Conservation (phyloP, 345 rosid genomes). For the Ceriops decandra region DNA sequence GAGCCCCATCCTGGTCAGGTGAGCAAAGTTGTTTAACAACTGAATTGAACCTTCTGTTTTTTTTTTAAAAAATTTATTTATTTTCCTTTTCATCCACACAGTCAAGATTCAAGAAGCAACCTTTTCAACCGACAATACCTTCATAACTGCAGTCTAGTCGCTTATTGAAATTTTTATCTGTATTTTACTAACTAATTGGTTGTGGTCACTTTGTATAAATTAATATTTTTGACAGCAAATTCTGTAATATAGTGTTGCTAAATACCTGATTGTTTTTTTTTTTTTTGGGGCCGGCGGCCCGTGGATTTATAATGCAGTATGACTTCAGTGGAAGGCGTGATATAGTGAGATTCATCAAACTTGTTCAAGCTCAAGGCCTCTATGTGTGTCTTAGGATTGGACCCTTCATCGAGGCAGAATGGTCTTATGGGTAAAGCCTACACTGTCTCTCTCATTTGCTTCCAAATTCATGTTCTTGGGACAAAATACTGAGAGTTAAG, state of each 20-base stretch:
- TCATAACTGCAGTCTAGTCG: no score
- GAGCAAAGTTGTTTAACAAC: no score
- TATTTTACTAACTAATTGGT: no score
- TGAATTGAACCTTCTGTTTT: no score
- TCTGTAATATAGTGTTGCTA: no score
- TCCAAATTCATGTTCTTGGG: background rate
- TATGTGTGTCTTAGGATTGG: slow-evolving; percentile 82
- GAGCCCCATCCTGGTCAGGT: slow-evolving; percentile 87
- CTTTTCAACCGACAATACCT: background rate
- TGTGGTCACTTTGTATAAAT: no score
- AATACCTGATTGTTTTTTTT: background rate
- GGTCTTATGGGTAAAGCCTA: slow-evolving; percentile 72
- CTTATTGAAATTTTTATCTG: no score
- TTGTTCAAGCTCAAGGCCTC: slow-evolving; percentile 76
- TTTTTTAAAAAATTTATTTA: no score
- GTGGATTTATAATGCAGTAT: slow-evolving; percentile 39
- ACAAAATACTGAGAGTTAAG: no score
- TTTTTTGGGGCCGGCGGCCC: no score
- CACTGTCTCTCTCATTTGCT: background rate
- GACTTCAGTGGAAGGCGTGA: slow-evolving; percentile 82
- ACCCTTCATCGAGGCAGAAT: slow-evolving; percentile 78
- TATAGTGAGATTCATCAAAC: slow-evolving; percentile 70
- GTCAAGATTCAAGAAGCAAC: background rate
- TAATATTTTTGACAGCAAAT: no score
- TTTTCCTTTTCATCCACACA: no score